These are phyloP conservation scores for Xylaria castorea DNA, from an alignment of 495 filamentous ascomycete species.

Conservation along the genomic window DNA sequence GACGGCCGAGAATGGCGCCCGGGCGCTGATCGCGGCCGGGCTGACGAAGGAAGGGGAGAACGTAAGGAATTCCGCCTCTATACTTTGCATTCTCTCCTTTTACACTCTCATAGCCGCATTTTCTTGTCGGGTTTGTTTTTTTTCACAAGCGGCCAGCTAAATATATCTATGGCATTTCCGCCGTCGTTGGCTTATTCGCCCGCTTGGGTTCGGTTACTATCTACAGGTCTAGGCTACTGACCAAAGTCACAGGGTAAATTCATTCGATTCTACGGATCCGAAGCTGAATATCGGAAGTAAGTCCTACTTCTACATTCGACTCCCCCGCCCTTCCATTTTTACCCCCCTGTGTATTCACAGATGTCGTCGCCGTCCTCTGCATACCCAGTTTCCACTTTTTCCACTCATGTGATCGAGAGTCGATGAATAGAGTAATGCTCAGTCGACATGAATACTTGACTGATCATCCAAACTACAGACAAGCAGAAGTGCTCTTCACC, in stretches of 20 bases:
- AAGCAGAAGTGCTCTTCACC: conserved; percentile 32
- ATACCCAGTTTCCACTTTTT: background rate
- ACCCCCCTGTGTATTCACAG: background rate
- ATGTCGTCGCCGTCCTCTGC: background rate
- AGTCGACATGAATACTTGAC: background rate
- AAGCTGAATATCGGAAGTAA: conserved; percentile 35
- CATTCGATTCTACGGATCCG: conserved; percentile 35
- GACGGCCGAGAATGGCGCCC: conserved; percentile 43
- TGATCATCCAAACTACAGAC: conserved; percentile 12
- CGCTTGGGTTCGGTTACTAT: background rate
- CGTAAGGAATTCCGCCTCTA: conserved; percentile 31
- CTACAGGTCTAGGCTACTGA: background rate
- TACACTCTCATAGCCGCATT: background rate
- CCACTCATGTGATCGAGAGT: background rate
- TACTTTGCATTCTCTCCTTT: no score
- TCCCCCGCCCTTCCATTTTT: background rate
- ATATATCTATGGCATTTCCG: no score
- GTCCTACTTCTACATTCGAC: background rate
- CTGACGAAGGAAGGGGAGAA: conserved; percentile 42
- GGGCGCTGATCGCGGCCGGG: conserved; percentile 43
- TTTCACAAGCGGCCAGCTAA: no score
- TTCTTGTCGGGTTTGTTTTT: no score
- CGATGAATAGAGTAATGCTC: background rate
- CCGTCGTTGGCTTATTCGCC: background rate
- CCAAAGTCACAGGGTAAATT: conserved; percentile 32